These are phyloP conservation scores for Avena insularis DNA, from an alignment of 176 grass and related monocot genomes.

Conservation along the genomic window DNA sequence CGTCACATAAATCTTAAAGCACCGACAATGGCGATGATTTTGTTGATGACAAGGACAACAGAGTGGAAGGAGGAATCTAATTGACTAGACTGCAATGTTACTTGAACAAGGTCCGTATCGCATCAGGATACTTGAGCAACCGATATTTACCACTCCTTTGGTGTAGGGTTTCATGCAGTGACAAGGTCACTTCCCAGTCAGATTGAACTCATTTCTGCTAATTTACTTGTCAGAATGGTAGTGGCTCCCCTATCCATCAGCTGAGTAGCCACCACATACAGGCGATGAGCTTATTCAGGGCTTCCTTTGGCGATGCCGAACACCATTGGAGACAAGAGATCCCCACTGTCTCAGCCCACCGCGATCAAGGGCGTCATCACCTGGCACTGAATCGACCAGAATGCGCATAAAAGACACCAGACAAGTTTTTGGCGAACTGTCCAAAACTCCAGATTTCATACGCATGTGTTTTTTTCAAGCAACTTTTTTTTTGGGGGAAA, in stretches of 20 bases:
- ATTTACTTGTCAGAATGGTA: constrained; percentile 6
- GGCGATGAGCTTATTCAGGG: background rate
- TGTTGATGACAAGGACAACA: background rate
- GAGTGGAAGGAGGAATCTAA: background rate
- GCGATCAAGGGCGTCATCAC: background rate
- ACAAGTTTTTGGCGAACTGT: background rate
- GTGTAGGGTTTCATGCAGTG: constrained; percentile 22
- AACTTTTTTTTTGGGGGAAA: no score
- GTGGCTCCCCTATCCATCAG: background rate
- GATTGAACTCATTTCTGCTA: background rate
- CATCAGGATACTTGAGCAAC: constrained; percentile 21
- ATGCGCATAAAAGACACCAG: background rate
- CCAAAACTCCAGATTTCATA: background rate
- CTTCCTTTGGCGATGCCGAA: background rate
- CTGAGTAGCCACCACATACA: constrained; percentile 26
- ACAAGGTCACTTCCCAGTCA: background rate
- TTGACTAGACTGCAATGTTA: background rate
- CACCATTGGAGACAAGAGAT: background rate
- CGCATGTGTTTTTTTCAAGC: no score
- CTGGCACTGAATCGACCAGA: background rate
- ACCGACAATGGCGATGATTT: background rate
- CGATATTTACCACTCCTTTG: constrained; percentile 34
- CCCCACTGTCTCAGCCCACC: background rate
- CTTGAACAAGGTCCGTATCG: background rate
- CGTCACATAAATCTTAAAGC: constrained; percentile 31